Conservation (phyloP, 2,329 filamentous ascomycete genomes). For the Arthroderma uncinatum region DNA sequence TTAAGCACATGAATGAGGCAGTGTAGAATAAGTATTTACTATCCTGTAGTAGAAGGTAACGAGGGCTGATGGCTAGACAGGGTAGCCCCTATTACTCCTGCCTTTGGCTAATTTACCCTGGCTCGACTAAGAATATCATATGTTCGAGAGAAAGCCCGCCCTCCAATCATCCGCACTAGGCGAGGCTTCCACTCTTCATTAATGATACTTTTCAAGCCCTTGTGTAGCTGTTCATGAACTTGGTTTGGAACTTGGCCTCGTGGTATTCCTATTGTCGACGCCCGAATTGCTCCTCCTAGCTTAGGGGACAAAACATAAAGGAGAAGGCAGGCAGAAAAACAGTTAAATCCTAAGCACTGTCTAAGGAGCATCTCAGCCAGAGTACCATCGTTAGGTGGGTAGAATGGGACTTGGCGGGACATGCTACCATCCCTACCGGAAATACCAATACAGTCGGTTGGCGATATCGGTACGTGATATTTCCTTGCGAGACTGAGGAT, state of each 20-base stretch:
- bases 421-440: background rate
- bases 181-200: background rate
- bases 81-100: too few relatives aligned
- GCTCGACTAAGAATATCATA: background rate
- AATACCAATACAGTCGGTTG: background rate
- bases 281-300: background rate
- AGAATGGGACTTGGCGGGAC: background rate
- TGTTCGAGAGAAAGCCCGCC: background rate
- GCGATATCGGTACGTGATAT: conserved; percentile 20
- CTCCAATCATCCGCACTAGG: background rate
- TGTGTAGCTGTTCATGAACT: background rate
- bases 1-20: too few relatives aligned
- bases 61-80: too few relatives aligned
- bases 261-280: background rate
- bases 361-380: background rate
- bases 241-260: background rate
- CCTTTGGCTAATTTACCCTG: background rate
- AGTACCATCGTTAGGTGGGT: background rate
- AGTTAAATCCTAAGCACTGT: background rate
- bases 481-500: conserved; percentile 43
- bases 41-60: too few relatives aligned
- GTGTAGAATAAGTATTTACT: too few relatives aligned
- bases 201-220: background rate
- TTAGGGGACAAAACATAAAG: background rate
- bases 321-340: background rate